phyloP scores from a whole-genome alignment of 169 alveolate genomes.

The Perkinsus olseni region DNA sequence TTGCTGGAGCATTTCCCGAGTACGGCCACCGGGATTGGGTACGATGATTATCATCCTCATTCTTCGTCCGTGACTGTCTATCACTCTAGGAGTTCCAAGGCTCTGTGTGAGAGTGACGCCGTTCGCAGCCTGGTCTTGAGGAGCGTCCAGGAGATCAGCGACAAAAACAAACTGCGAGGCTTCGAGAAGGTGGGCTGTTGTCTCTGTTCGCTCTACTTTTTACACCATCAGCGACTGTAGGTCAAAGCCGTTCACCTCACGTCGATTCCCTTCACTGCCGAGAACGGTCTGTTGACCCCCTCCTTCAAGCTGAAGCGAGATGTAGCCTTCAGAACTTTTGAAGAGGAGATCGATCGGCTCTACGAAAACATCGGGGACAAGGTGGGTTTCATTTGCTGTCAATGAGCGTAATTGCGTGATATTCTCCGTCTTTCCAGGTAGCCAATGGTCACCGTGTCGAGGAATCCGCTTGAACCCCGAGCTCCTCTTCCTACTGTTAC shows the following conservation, averaged over 20 bases:
- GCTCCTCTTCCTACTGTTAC: not conserved
- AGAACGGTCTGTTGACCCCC: conserved; percentile 36
- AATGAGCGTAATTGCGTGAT: no score
- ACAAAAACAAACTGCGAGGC: not conserved
- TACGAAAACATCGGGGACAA: not conserved
- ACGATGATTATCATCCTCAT: not conserved
- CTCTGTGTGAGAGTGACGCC: not conserved
- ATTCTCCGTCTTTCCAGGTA: not conserved
- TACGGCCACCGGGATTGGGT: not conserved
- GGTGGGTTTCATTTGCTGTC: not conserved
- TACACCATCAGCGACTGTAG: conserved; percentile 17
- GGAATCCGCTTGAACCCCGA: not conserved
- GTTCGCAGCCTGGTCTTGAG: not conserved
- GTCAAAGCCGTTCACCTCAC: not conserved
- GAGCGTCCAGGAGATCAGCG: not conserved
- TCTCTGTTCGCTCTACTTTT: not conserved
- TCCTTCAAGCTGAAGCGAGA: conserved; percentile 35
- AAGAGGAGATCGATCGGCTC: not conserved
- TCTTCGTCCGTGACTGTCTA: not conserved
- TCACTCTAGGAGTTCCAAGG: not conserved
- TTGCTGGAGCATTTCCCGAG: conserved; percentile 15
- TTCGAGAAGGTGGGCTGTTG: not conserved
- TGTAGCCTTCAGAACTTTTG: not conserved
- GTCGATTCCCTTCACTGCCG: conserved; percentile 34
- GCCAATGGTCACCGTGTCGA: not conserved